Conservation (phyloP, 2,329 filamentous ascomycete genomes). For the Penicillium hesseltinei region DNA sequence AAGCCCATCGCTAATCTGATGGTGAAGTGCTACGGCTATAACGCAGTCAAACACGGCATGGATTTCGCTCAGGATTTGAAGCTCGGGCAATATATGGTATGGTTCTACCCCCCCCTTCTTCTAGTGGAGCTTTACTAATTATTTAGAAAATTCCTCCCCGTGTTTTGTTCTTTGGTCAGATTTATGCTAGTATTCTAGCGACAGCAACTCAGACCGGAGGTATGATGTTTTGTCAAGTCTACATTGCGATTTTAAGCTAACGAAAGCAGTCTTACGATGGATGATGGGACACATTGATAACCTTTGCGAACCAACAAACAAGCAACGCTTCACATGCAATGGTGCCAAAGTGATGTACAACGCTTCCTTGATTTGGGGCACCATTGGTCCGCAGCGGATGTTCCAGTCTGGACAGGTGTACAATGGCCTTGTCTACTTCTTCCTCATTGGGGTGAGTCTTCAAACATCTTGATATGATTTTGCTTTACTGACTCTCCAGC, state of each 20-base stretch:
- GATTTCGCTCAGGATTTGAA: conserved; percentile 36
- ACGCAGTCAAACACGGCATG: conserved; percentile 35
- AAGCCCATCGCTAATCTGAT: conserved; percentile 39
- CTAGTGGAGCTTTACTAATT: background rate
- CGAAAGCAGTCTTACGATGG: conserved; percentile 29
- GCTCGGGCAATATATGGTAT: conserved; percentile 34
- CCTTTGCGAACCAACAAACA: conserved; percentile 31
- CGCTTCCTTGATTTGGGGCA: conserved; percentile 35
- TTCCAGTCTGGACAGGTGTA: conserved; percentile 33
- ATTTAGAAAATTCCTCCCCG: conserved; percentile 31
- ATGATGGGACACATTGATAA: conserved; percentile 31
- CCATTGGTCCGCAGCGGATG: conserved; percentile 35
- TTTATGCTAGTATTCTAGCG: conserved; percentile 35
- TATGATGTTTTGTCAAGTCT: conserved; percentile 6
- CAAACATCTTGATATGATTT: background rate
- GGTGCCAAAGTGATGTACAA: conserved; percentile 36
- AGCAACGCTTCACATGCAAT: conserved; percentile 34
- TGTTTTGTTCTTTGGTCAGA: conserved; percentile 35
- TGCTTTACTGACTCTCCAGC: conserved; percentile 10
- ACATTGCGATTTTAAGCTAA: conserved; percentile 1
- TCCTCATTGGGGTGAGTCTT: conserved; percentile 29
- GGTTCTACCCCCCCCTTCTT: background rate
- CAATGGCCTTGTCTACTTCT: conserved; percentile 33
- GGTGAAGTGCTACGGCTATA: conserved; percentile 37
- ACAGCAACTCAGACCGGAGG: conserved; percentile 34